Evolutionary conservation across 306 rosid genomes (phyloP), one percentile per base, ranked within the genome.

Genomic region (Fagus crenata): DNA sequence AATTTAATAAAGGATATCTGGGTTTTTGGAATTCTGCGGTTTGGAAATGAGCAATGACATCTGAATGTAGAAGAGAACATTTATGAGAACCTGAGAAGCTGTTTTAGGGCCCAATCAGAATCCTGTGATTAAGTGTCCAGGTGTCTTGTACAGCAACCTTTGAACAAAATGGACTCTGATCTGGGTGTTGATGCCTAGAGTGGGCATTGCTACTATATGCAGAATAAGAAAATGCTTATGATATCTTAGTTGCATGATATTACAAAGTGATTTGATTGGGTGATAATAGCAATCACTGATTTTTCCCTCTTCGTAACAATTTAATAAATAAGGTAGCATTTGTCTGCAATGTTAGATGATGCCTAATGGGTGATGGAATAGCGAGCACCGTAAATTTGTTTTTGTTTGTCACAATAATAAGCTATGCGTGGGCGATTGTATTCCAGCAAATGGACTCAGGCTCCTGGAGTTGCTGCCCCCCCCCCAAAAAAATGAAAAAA

Each of bases 131-230:
- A 36, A 4, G 77, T 71, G 75, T 80, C 59, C 41, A 71, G 43
- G 49, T 67, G 36, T 76, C 78, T 63, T 49, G 43, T 70, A 8
- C n/a, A 28, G 35, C 69, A 49, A 61, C 49, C 51, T 71, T 22
- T 22, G 28, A 54, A 35, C 64, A 55, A 56, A 68, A 69, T n/a
- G 42, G 41, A 74, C 18, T 37, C 31, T 51, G 55, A 64, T 53
- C 40, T 14, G 69, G 72, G 39, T 71, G 61, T 60, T 75, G 61
- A 43, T 69, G 53, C 67, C 58, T 51, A 28, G 69, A 64, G 76
- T 61, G 68, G 78, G 43, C 70, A 73, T 69, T 77, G 46, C 53
- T 9, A 31, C 22, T 40, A 49, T 41, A 72, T 37, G 28, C 63
- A 22, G 6, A 73, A 43, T 69, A 37, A 68, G 40, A 28, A 12